A percentile compares a stretch with the other conserved stretches of the same genome.
These are phyloP conservation scores for Arabidopsis hybrid DNA, from an alignment of 441 rosid species.

Conservation along the genomic window DNA sequence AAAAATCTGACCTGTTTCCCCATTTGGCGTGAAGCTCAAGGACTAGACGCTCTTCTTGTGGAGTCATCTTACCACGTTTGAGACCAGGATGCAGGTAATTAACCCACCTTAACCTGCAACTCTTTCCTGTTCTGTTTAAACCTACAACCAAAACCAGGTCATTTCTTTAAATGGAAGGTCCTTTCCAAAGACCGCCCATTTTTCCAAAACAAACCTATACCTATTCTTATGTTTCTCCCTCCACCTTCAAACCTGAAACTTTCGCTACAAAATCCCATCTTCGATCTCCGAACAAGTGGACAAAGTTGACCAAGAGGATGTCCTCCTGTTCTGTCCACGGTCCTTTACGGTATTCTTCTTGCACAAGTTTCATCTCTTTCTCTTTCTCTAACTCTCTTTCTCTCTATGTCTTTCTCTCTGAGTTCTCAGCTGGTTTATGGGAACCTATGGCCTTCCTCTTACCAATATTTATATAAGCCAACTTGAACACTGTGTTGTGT, in stretches of 20 bases:
- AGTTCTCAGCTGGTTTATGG: constrained; percentile 40
- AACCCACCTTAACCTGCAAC: constrained; percentile 99
- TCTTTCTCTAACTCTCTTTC: constrained; percentile 15
- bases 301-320: constrained; percentile 79
- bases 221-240: constrained; percentile 83
- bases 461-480: constrained; percentile 43
- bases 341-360: constrained; percentile 80
- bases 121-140: constrained; percentile 96
- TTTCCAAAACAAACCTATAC: constrained; percentile 55
- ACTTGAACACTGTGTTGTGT: constrained; percentile 41
- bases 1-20: constrained; percentile 86
- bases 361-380: constrained; percentile 63
- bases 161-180: constrained; percentile 59
- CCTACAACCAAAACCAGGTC: constrained; percentile 84
- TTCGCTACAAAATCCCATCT: constrained; percentile 99
- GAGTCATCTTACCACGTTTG: constrained; percentile 91
- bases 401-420: constrained; percentile 28
- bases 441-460: constrained; percentile 30
- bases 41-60: constrained; percentile 92
- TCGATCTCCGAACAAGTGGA: constrained; percentile 92
- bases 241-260: constrained; percentile 99
- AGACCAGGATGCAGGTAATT: constrained; percentile 97
- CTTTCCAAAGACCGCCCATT: constrained; percentile 59
- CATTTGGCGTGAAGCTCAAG: constrained; percentile 90
- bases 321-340: constrained; percentile 99